These are phyloP conservation scores for Hymenoscyphus albidus DNA, from an alignment of 2,329 filamentous ascomycete species.

Conservation along the genomic window DNA sequence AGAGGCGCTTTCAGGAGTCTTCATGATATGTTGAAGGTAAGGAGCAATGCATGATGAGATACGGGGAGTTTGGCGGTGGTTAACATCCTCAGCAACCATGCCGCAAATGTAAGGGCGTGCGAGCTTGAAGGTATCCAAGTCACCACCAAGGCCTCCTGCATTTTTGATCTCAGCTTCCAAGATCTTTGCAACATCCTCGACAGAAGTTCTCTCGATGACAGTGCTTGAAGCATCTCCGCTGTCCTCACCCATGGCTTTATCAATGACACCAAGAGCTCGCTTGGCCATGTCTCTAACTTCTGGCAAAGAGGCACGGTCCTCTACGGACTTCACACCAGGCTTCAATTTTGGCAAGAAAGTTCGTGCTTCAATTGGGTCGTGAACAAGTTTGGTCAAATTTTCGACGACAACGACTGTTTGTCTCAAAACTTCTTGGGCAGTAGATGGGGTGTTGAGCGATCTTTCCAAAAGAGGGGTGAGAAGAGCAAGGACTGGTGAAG, in stretches of 20 bases:
- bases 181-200: slow-evolving; percentile 69
- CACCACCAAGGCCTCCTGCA: slow-evolving; percentile 57
- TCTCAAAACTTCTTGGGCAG: slow-evolving; percentile 87
- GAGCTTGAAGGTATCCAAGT: slow-evolving; percentile 62
- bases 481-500: slow-evolving; percentile 88
- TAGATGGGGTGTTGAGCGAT: slow-evolving; percentile 85
- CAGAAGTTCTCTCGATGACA: slow-evolving; percentile 59
- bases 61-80: slow-evolving; percentile 72
- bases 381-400: slow-evolving; percentile 96
- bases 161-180: slow-evolving; percentile 74
- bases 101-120: slow-evolving; percentile 72
- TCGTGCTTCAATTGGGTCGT: slow-evolving; percentile 89
- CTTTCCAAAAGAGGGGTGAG: slow-evolving; percentile 93
- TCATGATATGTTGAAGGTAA: slow-evolving; percentile 71
- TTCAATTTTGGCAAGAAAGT: slow-evolving; percentile 93
- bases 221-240: slow-evolving; percentile 51
- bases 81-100: slow-evolving; percentile 85
- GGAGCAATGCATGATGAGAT: slow-evolving; percentile 66
- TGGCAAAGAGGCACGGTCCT: slow-evolving; percentile 83
- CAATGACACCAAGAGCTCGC: slow-evolving; percentile 78
- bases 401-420: slow-evolving; percentile 96
- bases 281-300: slow-evolving; percentile 90
- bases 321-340: slow-evolving; percentile 87
- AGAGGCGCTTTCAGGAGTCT: slow-evolving; percentile 54
- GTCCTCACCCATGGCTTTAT: slow-evolving; percentile 83